Base-by-base conservation (phyloP, 2,329 filamentous ascomycete genomes). In the Rhynchosporium agropyri region DNA sequence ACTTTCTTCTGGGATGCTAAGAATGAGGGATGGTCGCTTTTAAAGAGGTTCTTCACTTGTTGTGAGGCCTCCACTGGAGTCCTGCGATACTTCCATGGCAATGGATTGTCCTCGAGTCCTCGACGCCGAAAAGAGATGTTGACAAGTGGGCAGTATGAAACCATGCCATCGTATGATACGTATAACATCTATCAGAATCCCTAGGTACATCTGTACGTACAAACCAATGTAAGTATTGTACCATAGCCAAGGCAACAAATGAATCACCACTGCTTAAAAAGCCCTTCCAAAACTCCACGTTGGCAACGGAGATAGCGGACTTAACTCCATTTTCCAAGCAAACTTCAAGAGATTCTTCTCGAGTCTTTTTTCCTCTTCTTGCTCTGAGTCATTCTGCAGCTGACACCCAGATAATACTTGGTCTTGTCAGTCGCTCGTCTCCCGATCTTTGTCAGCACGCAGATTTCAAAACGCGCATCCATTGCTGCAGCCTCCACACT, bases 371-470 rank as follows among this genome's bases (percentile, higher is more conserved):
- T 33, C 26, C 13, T 4, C 20, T 33, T 45, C 4, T 33, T 28
- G 9, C 28, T 45, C 40, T 57, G 54, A 57, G 54, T 57, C 54
- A 57, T 45, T 57, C 54, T 57, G 54, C 54, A 57, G 54, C 54
- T 57, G 54, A 57, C 54, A 54, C 20, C 12, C 31, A 46, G 10
- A 26, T 15, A 10, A 20, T 12, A 8, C 9, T 56, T 56, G 42
- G 42, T 45, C n/a, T n/a, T 6, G 42, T 45, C 12, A n/a, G 15
- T 45, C 42, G 42, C n/a, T 45, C 33, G 42, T n/a, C 43, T n/a
- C 26, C 20, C 42, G 36, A 40, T 56, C 53, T 56, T 57, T 57
- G 54, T 57, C 54, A 57, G 54, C 54, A 57, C 54, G 29, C 54
- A 33, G 28, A 31, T 57, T 57, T 12, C 20, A 57, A 15, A 40